These are phyloP conservation scores for Rauvolfia tetraphylla DNA, from an alignment of 257 asterid genomes.

Conservation along the genomic window DNA sequence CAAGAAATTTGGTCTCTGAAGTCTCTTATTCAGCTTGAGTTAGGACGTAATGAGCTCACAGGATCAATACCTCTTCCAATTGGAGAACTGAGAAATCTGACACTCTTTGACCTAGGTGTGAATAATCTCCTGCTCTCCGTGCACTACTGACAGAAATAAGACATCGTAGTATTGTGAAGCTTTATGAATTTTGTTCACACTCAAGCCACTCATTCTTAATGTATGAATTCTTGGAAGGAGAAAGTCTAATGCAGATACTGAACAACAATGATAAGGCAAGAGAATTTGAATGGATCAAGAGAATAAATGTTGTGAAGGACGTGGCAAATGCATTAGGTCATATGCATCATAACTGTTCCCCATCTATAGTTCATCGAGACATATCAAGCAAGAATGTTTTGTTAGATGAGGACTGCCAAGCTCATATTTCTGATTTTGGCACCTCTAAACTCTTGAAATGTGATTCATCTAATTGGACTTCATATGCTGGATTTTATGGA, in stretches of 20 bases:
- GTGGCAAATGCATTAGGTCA: slow-evolving; percentile 26
- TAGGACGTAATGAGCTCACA: no score
- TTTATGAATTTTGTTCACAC: slow-evolving; percentile 32
- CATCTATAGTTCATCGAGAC: slow-evolving; percentile 37
- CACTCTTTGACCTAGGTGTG: no score
- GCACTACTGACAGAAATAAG: slow-evolving; percentile 23
- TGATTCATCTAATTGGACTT: slow-evolving; percentile 31
- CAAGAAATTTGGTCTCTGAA: no score
- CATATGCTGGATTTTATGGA: slow-evolving; percentile 30
- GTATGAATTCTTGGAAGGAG: slow-evolving; percentile 33
- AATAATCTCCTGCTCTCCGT: no score
- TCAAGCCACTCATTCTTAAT: slow-evolving; percentile 25
- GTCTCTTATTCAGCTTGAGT: no score
- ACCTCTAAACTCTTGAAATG: slow-evolving; percentile 26
- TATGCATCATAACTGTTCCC: no score
- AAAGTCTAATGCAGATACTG: slow-evolving; percentile 16
- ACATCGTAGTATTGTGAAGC: slow-evolving; percentile 32
- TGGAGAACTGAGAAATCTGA: no score
- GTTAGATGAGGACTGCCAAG: slow-evolving; percentile 23
- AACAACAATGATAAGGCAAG: slow-evolving; percentile 17
- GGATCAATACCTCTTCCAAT: no score
- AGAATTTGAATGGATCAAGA: slow-evolving; percentile 26
- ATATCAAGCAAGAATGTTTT: slow-evolving; percentile 34
- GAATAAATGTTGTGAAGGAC: slow-evolving; percentile 27
- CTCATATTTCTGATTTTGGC: slow-evolving; percentile 39